phyloP scores from a whole-genome alignment of 1,284 basidiomycete genomes.

The Thelephora terrestris region DNA sequence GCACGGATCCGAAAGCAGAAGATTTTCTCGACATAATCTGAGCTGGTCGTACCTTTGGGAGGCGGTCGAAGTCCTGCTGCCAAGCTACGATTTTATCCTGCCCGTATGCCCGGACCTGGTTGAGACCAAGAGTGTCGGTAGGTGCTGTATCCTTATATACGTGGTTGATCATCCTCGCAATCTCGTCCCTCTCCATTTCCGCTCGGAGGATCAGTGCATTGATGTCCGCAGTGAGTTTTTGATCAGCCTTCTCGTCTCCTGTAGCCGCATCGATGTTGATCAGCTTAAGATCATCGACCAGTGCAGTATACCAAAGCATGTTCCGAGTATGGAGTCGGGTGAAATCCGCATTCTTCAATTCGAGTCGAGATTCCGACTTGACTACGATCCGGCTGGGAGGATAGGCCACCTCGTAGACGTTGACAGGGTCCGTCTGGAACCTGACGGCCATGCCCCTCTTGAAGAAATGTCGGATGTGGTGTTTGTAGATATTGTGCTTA shows the following conservation, averaged over 20 bases:
- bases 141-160: conserved; percentile 74
- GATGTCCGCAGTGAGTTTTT: conserved; percentile 47
- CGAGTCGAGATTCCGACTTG: conserved; percentile 76
- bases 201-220: conserved; percentile 64
- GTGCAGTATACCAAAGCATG: conserved; percentile 55
- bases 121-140: conserved; percentile 83
- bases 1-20: conserved; percentile 58
- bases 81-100: conserved; percentile 96
- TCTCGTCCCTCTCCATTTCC: conserved; percentile 66
- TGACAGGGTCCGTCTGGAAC: conserved; percentile 81
- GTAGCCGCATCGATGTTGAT: conserved; percentile 70
- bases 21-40: conserved; percentile 34
- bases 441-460: conserved; percentile 78
- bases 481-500: conserved; percentile 88
- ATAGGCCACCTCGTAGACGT: conserved; percentile 79
- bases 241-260: conserved; percentile 62
- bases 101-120: conserved; percentile 76
- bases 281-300: conserved; percentile 64
- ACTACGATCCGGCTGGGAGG: conserved; percentile 85
- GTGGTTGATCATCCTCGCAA: conserved; percentile 66
- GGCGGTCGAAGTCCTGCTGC: conserved; percentile 79
- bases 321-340: conserved; percentile 69
- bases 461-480: conserved; percentile 92
- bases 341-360: conserved; percentile 88
- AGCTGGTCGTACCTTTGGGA: conserved; percentile 49